These are phyloP conservation scores for carrot (Daucus carota) DNA, from an alignment of 129 eudicot genomes.

Conservation along the genomic window DNA sequence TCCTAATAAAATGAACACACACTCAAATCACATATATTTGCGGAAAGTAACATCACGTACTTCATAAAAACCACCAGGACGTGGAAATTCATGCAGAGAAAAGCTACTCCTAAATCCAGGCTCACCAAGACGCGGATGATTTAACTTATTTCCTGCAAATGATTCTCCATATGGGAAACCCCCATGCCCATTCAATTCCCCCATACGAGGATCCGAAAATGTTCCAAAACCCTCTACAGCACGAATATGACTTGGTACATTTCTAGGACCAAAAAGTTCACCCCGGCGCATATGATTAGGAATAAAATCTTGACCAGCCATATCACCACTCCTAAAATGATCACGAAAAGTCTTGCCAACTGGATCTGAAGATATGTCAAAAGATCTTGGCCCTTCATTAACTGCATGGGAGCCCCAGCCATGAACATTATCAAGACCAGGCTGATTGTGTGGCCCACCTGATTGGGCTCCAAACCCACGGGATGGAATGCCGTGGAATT, in stretches of 20 bases:
- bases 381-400: constrained; percentile 43
- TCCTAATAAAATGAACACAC: not conserved
- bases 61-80: constrained; percentile 47
- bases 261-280: constrained; percentile 43
- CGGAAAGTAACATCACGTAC: constrained; percentile 33
- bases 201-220: not conserved
- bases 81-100: constrained; percentile 41
- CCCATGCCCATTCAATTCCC: constrained; percentile 44
- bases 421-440: constrained; percentile 33
- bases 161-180: constrained; percentile 47
- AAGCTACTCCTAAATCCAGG: constrained; percentile 67
- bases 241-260: constrained; percentile 33
- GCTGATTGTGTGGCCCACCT: constrained; percentile 23
- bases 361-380: constrained; percentile 30
- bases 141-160: constrained; percentile 35
- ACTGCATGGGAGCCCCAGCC: constrained; percentile 44
- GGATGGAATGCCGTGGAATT: constrained; percentile 33
- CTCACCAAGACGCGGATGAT: constrained; percentile 59
- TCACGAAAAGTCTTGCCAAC: constrained; percentile 35
- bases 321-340: constrained; percentile 31
- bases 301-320: constrained; percentile 27
- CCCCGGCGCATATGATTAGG: constrained; percentile 33
- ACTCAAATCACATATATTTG: not conserved
- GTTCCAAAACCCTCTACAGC: constrained; percentile 49
- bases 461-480: constrained; percentile 43